Evolutionary conservation across 148 eudicot genomes (phyloP).

Genomic region (Cornus controversa): DNA sequence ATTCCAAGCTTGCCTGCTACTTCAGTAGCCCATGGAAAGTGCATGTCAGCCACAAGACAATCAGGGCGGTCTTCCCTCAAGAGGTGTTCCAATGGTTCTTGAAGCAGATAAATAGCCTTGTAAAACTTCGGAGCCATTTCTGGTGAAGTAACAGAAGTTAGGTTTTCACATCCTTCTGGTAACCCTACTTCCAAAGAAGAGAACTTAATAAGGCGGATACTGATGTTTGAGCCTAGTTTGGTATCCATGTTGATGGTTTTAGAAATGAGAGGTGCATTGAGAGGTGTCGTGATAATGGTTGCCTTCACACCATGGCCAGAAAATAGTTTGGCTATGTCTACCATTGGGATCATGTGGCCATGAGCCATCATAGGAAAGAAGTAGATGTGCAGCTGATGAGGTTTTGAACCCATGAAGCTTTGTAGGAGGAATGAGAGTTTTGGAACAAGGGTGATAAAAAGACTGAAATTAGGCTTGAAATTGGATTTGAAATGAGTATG

Average conservation of each 20-base stretch:
- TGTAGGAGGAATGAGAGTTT: too few species aligned
- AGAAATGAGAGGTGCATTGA: not conserved
- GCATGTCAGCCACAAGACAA: not conserved
- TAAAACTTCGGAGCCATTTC: not conserved
- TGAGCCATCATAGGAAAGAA: conserved; percentile 4
- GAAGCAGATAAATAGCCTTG: not conserved
- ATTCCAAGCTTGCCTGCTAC: not conserved
- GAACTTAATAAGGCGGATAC: too few species aligned
- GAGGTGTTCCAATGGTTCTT: not conserved
- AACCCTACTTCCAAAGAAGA: not conserved
- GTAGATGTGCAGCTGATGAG: not conserved
- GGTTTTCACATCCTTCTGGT: not conserved
- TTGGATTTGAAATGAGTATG: too few species aligned
- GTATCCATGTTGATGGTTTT: not conserved
- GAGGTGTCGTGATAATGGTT: not conserved
- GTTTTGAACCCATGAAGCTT: too few species aligned
- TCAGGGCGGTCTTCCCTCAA: not conserved
- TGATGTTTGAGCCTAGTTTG: too few species aligned
- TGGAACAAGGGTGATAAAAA: too few species aligned
- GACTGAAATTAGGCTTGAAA: too few species aligned
- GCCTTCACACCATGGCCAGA: not conserved
- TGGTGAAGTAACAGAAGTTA: not conserved
- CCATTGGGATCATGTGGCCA: conserved; percentile 6
- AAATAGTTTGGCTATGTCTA: conserved; percentile 5
- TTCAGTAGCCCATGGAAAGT: not conserved